Evolutionary conservation across 1,139 yeast genomes (phyloP).

Genomic region (Yamadazyma taylorii): DNA sequence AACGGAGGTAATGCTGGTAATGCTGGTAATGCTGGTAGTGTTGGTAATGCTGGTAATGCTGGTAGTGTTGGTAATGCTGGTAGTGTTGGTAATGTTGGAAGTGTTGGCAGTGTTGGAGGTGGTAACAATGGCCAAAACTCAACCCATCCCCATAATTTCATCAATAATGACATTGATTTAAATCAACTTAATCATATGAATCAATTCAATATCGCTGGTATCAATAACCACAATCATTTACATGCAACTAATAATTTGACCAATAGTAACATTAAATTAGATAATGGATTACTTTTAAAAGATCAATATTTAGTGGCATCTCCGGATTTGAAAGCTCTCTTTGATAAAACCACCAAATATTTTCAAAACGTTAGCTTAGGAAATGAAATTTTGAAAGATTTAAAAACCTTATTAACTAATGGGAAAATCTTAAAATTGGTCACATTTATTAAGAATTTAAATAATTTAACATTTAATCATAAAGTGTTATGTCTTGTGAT

Average conservation of each 20-base stretch:
- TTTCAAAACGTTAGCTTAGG: slow-evolving; percentile 43
- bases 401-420: slow-evolving; percentile 30
- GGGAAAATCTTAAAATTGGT: slow-evolving; percentile 36
- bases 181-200: neutral
- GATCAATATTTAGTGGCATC: slow-evolving; percentile 56
- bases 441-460: slow-evolving; percentile 42
- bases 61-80: no score
- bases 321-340: slow-evolving; percentile 45
- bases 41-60: no score
- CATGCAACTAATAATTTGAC: neutral
- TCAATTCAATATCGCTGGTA: neutral
- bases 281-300: slow-evolving; percentile 55
- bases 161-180: no score
- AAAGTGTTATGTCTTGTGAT: slow-evolving; percentile 49
- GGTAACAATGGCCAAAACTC: neutral
- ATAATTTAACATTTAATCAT: slow-evolving; percentile 43
- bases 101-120: no score
- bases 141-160: neutral
- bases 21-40: no score
- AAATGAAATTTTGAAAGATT: slow-evolving; percentile 33
- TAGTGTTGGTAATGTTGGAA: no score
- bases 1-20: no score
- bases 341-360: slow-evolving; percentile 44
- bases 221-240: neutral
- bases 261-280: slow-evolving; percentile 35